These are phyloP conservation scores for Leucosporidium yakuticum DNA, from an alignment of 768 basidiomycete genomes.

Conservation along the genomic window DNA sequence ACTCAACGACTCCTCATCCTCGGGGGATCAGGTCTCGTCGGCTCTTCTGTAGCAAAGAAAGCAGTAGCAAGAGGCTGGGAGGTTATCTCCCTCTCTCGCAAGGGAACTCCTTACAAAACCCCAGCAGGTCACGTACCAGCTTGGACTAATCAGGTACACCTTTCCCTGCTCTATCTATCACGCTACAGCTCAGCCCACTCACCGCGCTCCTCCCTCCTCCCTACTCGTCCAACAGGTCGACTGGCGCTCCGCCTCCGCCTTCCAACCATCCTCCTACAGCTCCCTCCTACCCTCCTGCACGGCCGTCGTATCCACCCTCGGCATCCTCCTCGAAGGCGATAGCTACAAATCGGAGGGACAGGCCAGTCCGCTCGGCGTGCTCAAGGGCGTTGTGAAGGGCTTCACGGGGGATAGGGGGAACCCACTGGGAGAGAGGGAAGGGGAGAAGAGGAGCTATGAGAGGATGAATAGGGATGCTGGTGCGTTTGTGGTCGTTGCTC, in stretches of 20 bases:
- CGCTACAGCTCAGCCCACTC: neutral
- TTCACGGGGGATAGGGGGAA: constrained; percentile 47
- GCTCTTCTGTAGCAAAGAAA: constrained; percentile 86
- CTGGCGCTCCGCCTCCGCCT: constrained; percentile 80
- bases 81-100: constrained; percentile 86
- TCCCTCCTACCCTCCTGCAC: constrained; percentile 60
- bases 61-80: constrained; percentile 75
- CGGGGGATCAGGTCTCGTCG: constrained; percentile 98
- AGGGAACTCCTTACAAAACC: constrained; percentile 75
- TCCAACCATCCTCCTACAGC: constrained; percentile 66
- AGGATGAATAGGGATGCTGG: constrained; percentile 82
- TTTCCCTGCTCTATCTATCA: neutral
- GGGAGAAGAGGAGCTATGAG: constrained; percentile 59
- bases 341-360: constrained; percentile 69
- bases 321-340: constrained; percentile 73
- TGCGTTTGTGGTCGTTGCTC: constrained; percentile 41
- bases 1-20: constrained; percentile 65
- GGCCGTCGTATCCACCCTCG: constrained; percentile 88
- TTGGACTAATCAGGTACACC: constrained; percentile 51
- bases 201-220: neutral
- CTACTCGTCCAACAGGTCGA: constrained; percentile 55
- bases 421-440: constrained; percentile 50
- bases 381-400: constrained; percentile 56
- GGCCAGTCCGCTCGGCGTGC: constrained; percentile 37
- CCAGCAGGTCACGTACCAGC: constrained; percentile 84